Percentiles rank a stretch among this genome's conserved stretches.
Evolutionary conservation across 2,329 filamentous ascomycete species (phyloP).

Genomic region (Phialophora verrucosa): DNA sequence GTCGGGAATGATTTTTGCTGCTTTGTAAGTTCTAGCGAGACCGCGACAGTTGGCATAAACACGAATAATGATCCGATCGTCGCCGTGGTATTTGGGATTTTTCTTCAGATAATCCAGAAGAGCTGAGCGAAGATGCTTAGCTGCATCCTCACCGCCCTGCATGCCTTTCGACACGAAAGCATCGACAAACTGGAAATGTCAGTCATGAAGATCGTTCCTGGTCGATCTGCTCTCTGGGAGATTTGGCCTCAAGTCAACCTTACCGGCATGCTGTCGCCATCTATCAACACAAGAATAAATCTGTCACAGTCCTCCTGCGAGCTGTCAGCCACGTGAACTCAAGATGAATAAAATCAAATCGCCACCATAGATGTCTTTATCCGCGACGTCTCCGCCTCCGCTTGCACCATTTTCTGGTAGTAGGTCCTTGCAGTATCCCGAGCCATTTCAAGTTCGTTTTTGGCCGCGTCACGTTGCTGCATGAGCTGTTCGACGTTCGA

Average conservation of each 20-base stretch:
- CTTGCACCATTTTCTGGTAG: conserved; percentile 33
- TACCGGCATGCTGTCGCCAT: conserved; percentile 47
- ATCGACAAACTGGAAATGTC: conserved; percentile 32
- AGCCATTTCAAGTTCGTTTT: conserved; percentile 32
- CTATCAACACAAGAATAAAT: conserved; percentile 40
- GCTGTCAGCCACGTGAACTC: conserved; percentile 23
- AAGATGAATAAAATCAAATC: background rate
- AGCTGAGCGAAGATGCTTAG: conserved; percentile 32
- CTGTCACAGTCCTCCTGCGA: conserved; percentile 35
- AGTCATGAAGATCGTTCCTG: conserved; percentile 5
- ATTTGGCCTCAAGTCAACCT: conserved; percentile 24
- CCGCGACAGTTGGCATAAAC: conserved; percentile 50
- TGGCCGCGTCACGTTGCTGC: conserved; percentile 28
- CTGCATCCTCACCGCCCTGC: conserved; percentile 35
- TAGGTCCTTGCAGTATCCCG: conserved; percentile 32
- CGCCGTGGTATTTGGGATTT: conserved; percentile 35
- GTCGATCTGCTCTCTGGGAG: background rate
- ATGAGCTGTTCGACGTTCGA: conserved; percentile 28
- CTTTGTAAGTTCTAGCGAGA: conserved; percentile 45
- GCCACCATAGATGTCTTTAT: conserved; percentile 32
- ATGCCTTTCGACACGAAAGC: conserved; percentile 31
- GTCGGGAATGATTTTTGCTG: conserved; percentile 39
- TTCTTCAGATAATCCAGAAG: conserved; percentile 30
- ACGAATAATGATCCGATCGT: conserved; percentile 44
- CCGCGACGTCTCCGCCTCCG: conserved; percentile 27